Evolutionary conservation across 1,139 yeast genomes (phyloP), one percentile per base, ranked within the genome.

Genomic region (Geotrichum cucujoidarum): DNA sequence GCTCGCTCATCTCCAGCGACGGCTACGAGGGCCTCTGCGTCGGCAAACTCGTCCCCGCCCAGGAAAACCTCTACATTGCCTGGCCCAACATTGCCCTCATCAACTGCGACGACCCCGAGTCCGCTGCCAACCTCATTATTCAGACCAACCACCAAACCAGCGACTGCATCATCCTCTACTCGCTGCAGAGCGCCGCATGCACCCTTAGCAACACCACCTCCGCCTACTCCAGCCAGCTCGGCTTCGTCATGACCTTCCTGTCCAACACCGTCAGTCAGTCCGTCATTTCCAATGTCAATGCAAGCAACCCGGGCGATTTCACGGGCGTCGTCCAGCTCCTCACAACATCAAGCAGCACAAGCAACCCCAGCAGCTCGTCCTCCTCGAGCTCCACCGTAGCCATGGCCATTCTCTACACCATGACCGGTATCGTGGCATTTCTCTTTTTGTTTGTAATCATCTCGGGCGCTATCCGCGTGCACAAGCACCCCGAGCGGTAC

Each of bases 401-500:
- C 20, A 63, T 63, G 64, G 62, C 60, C 14, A 57, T 62, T 16
- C 55, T 66, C 13, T 66, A 66, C 49, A 52, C 60, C 33, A 47
- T 63, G 20, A 58, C 65, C 2, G 68, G 68, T 3, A 47, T 65
- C 25, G 56, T 66, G 2, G 65, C 67, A 1, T 60, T 59, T 2
- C 53, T 60, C 14, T 63, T 66, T 43, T 49, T 66, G 32, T 55
- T 64, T 40, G 53, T 65, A 13, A 63, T 66, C 36, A 55, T 64
- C 4, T 58, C 65, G 1, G 69, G 69, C 13, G 67, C 68, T 3
- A 51, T 64, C 24, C 57, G 70, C 3, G 62, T 64, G 2, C 68
- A 64, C 44, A 57, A 62, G 30, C 68, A 66, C 44, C 70, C 70
- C 0, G 70, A 66, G 44, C 54, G 69, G 22, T 66, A 66, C 47